Base-by-base conservation (phyloP, 305 asterid genomes). In the Striga hermonthica region DNA sequence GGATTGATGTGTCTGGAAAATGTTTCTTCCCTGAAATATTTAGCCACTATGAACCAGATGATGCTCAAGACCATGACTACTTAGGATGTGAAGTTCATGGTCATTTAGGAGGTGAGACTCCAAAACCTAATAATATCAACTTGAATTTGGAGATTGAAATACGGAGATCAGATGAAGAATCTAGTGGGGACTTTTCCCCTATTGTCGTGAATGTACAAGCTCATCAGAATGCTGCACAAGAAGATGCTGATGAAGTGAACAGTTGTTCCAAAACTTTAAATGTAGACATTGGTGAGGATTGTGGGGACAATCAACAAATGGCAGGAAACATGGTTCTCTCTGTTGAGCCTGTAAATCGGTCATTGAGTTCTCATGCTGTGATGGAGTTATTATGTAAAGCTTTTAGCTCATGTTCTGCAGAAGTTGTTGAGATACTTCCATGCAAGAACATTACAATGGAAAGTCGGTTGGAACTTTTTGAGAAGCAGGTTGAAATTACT, bases 21-120 rank as follows among this genome's bases (percentile, higher is more conserved):
- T 91, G 98, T 76, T 91, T 85, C 75, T 91, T 88, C 69, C 99
- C 99, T 28, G 96, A 94, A 67, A 76, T 81, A 37, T 69, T 85
- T 67, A 67, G 78, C 56, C 79, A 71, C 36, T 67, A 37, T 78
- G 85, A 78, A 64, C 61, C 72, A 15, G 68, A 65, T 40, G 71
- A 48, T 74, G 68, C 73, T 15, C 72, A 81, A 62, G 83, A 54
- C 55, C 43, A 60, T 36, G 66, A 50, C 38, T 72, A 70, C 53
- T 40, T 68, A 68, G 84, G 52, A 34, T 16, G 41, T 52, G 89
- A 22, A 22, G 31, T 1, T 22, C 31, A 22, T 2, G 2, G 31
- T 22, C 31, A 22, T 22, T 22, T 22, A 2, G 31, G 31, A 22
- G 31, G 31, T 22, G 31, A 78, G 71, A 63, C 75, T 68, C 80